Evolutionary conservation across 1,139 yeast genomes (phyloP).

Genomic region (Hanseniaspora gamundiae): DNA sequence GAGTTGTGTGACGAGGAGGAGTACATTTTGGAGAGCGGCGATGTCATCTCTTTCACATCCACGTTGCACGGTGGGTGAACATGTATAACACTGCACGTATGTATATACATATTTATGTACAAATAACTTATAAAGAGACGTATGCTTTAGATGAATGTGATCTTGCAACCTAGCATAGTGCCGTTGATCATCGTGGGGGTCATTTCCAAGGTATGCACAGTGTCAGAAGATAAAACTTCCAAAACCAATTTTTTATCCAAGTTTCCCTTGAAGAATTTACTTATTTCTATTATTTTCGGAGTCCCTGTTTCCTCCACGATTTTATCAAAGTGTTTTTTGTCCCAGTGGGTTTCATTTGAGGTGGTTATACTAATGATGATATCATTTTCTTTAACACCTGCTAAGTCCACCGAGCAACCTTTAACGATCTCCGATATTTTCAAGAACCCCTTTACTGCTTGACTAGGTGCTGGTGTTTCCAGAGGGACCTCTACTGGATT

Average conservation of each 20-base stretch:
- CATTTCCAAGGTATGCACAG: not conserved
- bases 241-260: slow-evolving; percentile 1
- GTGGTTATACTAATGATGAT: slow-evolving; percentile 34
- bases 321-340: not conserved
- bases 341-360: not conserved
- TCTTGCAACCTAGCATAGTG: not conserved
- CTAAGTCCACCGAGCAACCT: slow-evolving; percentile 36
- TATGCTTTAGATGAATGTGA: not conserved
- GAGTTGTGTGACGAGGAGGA: slow-evolving; percentile 84
- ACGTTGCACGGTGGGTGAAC: slow-evolving; percentile 89
- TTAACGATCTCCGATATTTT: slow-evolving; percentile 34
- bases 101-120: not conserved
- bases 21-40: slow-evolving; percentile 63
- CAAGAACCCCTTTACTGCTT: slow-evolving; percentile 32
- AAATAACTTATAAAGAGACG: not conserved
- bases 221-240: no score
- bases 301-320: not conserved
- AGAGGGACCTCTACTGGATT: not conserved
- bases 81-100: not conserved
- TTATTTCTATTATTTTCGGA: slow-evolving; percentile 1
- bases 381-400: slow-evolving; percentile 35
- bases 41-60: slow-evolving; percentile 75
- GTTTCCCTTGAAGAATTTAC: slow-evolving; percentile 5
- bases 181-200: not conserved
- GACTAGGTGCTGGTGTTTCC: not conserved